Evolutionary conservation across 2,329 filamentous ascomycete species (phyloP).

Genomic region (Fusarium globosum): DNA sequence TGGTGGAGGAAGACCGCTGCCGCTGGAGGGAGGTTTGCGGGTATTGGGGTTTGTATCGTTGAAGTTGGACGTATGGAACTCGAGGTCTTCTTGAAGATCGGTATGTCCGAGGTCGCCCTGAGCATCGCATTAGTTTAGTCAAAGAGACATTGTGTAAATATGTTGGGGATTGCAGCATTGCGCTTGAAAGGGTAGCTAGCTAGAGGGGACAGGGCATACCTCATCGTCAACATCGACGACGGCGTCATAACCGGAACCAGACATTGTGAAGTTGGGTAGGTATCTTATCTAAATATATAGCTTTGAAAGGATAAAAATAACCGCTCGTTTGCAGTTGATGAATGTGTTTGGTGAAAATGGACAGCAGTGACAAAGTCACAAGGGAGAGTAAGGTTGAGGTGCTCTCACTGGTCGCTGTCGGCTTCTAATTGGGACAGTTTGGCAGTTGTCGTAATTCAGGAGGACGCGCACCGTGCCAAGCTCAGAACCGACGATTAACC

Average conservation of each 20-base stretch:
- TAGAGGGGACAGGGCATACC: slow-evolving; percentile 59
- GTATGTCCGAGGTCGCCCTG: slow-evolving; percentile 98
- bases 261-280: slow-evolving; percentile 62
- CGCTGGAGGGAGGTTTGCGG: slow-evolving; percentile 58
- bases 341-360: slow-evolving; percentile 8
- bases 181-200: slow-evolving; percentile 21
- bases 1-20: slow-evolving; percentile 67
- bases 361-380: slow-evolving; percentile 9
- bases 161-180: background rate
- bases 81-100: slow-evolving; percentile 97
- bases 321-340: background rate
- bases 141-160: background rate
- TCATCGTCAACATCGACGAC: slow-evolving; percentile 98
- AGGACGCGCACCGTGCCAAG: slow-evolving; percentile 39
- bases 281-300: background rate
- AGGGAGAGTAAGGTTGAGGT: slow-evolving; percentile 26
- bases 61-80: slow-evolving; percentile 96
- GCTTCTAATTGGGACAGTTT: slow-evolving; percentile 44
- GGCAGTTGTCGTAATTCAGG: slow-evolving; percentile 50
- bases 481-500: slow-evolving; percentile 40
- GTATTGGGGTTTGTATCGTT: slow-evolving; percentile 65
- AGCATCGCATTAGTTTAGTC: slow-evolving; percentile 26
- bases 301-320: background rate
- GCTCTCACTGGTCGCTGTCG: slow-evolving; percentile 27
- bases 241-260: slow-evolving; percentile 92